These are phyloP conservation scores for Penicillium sp. DNA, from an alignment of 2,329 filamentous ascomycete genomes.

Conservation along the genomic window DNA sequence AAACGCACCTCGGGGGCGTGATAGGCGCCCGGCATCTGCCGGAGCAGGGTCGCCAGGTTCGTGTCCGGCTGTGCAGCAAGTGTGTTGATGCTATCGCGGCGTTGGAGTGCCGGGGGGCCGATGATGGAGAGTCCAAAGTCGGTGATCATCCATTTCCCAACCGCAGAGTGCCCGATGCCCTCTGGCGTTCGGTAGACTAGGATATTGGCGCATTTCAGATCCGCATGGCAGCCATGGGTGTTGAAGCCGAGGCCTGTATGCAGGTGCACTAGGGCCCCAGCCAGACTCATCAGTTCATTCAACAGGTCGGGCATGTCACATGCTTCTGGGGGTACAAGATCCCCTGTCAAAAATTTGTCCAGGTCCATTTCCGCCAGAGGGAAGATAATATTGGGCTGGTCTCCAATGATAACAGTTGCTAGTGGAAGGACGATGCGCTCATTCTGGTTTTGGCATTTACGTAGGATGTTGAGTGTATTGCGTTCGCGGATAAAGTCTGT, in stretches of 20 bases:
- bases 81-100: not conserved
- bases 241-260: constrained; percentile 9
- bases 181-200: constrained; percentile 19
- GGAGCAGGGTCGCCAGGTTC: not conserved
- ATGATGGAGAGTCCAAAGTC: constrained; percentile 31
- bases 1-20: constrained; percentile 21
- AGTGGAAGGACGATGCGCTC: constrained; percentile 18
- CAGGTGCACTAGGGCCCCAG: constrained; percentile 19
- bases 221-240: constrained; percentile 19
- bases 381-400: constrained; percentile 22
- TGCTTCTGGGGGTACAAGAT: not conserved
- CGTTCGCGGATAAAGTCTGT: constrained; percentile 18
- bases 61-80: not conserved
- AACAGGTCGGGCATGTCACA: constrained; percentile 16
- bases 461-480: constrained; percentile 13
- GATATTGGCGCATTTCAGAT: constrained; percentile 30
- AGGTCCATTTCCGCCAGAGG: constrained; percentile 26
- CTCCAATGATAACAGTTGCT: constrained; percentile 15
- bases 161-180: not conserved
- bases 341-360: constrained; percentile 17
- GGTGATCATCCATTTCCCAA: constrained; percentile 30
- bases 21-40: constrained; percentile 8
- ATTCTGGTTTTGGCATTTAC: constrained; percentile 12
- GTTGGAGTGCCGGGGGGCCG: not conserved
- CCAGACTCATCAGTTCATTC: constrained; percentile 16